These are phyloP conservation scores for Cyclotella sp. DNA, from an alignment of 108 stramenopile species.

Conservation along the genomic window DNA sequence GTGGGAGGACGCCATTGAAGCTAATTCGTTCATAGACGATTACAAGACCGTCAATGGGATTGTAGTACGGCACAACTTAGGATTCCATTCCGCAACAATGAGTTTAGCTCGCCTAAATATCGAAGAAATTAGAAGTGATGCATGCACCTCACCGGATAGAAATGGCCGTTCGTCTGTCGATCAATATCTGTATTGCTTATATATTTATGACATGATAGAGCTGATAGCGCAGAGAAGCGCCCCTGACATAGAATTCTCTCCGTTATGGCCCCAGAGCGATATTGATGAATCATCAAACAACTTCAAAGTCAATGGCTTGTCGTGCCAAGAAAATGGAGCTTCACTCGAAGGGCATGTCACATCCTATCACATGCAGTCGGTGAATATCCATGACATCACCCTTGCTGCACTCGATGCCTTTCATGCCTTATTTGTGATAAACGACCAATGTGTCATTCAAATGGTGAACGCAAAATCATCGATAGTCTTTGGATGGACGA, in stretches of 20 bases:
- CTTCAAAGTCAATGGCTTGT: background rate
- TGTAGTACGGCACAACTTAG: background rate
- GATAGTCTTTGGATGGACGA: conserved; percentile 35
- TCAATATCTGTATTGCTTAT: conserved; percentile 31
- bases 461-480: conserved; percentile 34
- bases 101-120: conserved; percentile 22
- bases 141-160: background rate
- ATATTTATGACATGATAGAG: conserved; percentile 19
- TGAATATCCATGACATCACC: background rate
- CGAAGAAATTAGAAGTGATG: background rate
- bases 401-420: conserved; percentile 30
- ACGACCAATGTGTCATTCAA: conserved; percentile 40
- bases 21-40: conserved; percentile 12
- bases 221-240: background rate
- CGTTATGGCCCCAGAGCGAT: background rate
- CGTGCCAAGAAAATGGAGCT: background rate
- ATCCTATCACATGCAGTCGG: conserved; percentile 5
- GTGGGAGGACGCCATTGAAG: conserved; percentile 25
- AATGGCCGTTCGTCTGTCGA: background rate
- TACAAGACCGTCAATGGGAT: conserved; percentile 9
- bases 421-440: conserved; percentile 53
- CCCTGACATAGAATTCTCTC: background rate
- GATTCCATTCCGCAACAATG: conserved; percentile 17
- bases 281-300: background rate
- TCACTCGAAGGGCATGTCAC: background rate